Conservation (phyloP, 2,329 filamentous ascomycete genomes). For the Aspergillus calidoustus region DNA sequence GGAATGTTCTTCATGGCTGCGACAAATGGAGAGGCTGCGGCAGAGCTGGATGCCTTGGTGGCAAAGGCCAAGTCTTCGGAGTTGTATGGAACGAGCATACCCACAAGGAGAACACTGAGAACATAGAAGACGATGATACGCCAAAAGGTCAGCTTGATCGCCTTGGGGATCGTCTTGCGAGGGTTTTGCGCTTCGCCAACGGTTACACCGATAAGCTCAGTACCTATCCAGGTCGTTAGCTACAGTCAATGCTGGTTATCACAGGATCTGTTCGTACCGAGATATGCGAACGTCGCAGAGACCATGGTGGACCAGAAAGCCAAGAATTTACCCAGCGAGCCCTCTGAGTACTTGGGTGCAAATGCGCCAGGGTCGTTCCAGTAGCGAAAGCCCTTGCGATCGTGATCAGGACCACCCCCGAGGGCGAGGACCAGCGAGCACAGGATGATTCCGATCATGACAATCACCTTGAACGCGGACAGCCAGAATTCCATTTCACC, state of each 20-base stretch:
- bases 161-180: conserved; percentile 72
- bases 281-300: conserved; percentile 76
- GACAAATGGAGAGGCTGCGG: conserved; percentile 72
- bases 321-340: conserved; percentile 58
- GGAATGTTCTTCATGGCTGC: conserved; percentile 69
- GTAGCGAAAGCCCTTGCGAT: conserved; percentile 68
- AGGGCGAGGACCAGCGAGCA: conserved; percentile 66
- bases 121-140: conserved; percentile 82
- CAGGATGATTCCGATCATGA: conserved; percentile 69
- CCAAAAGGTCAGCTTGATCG: conserved; percentile 80
- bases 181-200: conserved; percentile 81
- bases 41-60: conserved; percentile 49
- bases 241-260: neutral
- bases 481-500: conserved; percentile 68
- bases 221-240: conserved; percentile 56
- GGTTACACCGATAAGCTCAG: conserved; percentile 76
- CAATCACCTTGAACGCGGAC: conserved; percentile 68
- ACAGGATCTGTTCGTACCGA: neutral
- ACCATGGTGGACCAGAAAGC: conserved; percentile 73
- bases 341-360: conserved; percentile 50
- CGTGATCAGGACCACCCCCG: conserved; percentile 67
- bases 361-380: conserved; percentile 68
- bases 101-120: conserved; percentile 72
- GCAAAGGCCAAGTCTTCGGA: conserved; percentile 60
- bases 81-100: conserved; percentile 77